Percentiles rank a stretch among this genome's conserved stretches.
Conservation (phyloP, 208 protist species). For the Acanthamoeba culbertsoni region DNA sequence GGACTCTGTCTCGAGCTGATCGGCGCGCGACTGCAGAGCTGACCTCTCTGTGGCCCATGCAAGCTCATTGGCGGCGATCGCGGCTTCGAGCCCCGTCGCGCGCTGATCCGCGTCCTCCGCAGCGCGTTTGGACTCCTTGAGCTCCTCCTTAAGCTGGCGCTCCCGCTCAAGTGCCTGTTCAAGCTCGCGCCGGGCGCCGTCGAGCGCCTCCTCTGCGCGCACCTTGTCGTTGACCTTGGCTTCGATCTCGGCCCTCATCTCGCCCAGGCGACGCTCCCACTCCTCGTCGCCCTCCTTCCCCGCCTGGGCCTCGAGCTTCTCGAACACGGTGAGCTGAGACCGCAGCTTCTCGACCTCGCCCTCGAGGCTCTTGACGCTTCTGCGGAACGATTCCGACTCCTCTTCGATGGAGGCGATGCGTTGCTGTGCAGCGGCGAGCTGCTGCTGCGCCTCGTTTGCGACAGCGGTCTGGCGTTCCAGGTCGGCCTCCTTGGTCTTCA, state of each 20-base stretch:
- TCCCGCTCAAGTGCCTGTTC: background rate
- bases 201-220: background rate
- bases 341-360: background rate
- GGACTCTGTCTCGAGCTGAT: too few species aligned
- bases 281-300: background rate
- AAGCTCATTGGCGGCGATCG: too few species aligned
- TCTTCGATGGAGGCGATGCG: background rate
- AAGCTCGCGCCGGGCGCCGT: background rate
- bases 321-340: background rate
- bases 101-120: background rate
- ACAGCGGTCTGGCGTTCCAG: background rate
- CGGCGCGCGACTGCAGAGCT: too few species aligned
- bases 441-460: background rate
- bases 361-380: background rate
- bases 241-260: background rate
- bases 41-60: too few species aligned
- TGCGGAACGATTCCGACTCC: background rate
- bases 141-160: background rate
- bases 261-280: background rate
- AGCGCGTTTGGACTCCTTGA: too few species aligned
- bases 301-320: background rate
- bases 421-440: background rate
- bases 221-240: background rate
- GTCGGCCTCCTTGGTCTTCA: background rate
- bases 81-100: background rate